Percentiles rank a stretch among this genome's conserved stretches.
Evolutionary conservation across 768 basidiomycete species (phyloP).

Genomic region (Dacryopinax primogenitus): DNA sequence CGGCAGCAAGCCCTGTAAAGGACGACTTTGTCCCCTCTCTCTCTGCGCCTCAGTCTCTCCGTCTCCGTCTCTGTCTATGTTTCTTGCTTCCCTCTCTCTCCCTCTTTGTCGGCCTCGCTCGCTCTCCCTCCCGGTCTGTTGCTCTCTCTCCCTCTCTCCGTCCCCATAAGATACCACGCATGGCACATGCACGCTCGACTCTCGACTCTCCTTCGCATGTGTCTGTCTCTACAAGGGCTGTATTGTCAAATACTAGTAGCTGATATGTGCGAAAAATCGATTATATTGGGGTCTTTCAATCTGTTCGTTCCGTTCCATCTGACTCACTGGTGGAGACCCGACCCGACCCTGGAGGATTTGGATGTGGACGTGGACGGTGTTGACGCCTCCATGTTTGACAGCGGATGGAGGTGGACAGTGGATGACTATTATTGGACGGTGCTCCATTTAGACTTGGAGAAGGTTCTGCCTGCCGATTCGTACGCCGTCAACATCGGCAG

Average conservation of each 20-base stretch:
- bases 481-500: too few relatives aligned
- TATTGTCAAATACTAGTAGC: neutral
- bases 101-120: neutral
- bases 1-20: neutral
- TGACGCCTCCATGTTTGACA: too few relatives aligned
- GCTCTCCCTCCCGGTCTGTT: neutral
- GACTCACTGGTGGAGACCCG: too few relatives aligned
- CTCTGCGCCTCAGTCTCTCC: neutral
- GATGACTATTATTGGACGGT: too few relatives aligned
- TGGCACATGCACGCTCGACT: too few relatives aligned
- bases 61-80: neutral
- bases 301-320: too few relatives aligned
- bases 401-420: too few relatives aligned
- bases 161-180: neutral
- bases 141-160: neutral
- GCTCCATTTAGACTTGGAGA: too few relatives aligned
- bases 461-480: too few relatives aligned
- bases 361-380: too few relatives aligned
- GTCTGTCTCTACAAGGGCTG: neutral
- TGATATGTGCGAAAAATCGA: conserved; percentile 1
- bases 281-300: too few relatives aligned
- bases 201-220: neutral
- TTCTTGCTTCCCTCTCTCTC: neutral
- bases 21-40: neutral
- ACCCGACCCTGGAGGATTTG: too few relatives aligned